A percentile compares a stretch with the other conserved stretches of the same genome.
Evolutionary conservation across 2,329 filamentous ascomycete species (phyloP).

Genomic region (Fusarium zealandicum): DNA sequence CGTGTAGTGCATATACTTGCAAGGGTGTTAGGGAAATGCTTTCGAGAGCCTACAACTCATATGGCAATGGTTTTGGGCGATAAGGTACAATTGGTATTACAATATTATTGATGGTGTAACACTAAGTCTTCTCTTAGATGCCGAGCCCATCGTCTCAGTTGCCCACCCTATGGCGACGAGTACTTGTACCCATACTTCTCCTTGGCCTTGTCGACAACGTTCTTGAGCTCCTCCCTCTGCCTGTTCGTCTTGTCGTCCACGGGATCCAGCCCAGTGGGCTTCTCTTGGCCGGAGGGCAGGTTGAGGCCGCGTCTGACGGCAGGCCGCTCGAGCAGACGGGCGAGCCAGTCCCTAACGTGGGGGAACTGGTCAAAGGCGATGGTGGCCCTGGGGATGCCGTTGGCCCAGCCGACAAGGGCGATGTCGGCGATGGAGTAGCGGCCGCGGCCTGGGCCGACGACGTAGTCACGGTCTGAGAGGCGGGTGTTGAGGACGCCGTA

Average conservation of each 20-base stretch:
- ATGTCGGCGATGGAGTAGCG: conserved; percentile 76
- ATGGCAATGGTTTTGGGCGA: too few relatives aligned
- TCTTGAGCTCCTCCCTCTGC: conserved; percentile 39
- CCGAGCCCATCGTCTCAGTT: neutral
- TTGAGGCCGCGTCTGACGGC: conserved; percentile 76
- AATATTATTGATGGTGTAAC: too few relatives aligned
- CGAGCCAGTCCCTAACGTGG: conserved; percentile 75
- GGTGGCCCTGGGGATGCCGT: conserved; percentile 50
- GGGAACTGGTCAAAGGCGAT: conserved; percentile 69
- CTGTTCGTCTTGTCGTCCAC: conserved; percentile 30
- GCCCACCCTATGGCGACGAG: conserved; percentile 45
- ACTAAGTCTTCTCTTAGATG: neutral
- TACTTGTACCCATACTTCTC: conserved; percentile 58
- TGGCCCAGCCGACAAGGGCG: conserved; percentile 73
- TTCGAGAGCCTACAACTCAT: too few relatives aligned
- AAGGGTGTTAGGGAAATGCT: too few relatives aligned
- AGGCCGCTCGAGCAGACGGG: conserved; percentile 69
- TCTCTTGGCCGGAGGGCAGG: conserved; percentile 61
- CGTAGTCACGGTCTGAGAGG: conserved; percentile 59
- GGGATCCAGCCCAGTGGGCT: conserved; percentile 27
- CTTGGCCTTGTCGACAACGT: conserved; percentile 51
- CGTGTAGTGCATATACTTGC: too few relatives aligned
- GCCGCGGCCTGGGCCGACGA: conserved; percentile 61
- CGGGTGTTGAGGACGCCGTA: conserved; percentile 76
- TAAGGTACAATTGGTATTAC: too few relatives aligned